A percentile compares a stretch with the other conserved stretches of the same genome.
phyloP scores from a whole-genome alignment of 495 filamentous ascomycete species.

The Neurospora africana region DNA sequence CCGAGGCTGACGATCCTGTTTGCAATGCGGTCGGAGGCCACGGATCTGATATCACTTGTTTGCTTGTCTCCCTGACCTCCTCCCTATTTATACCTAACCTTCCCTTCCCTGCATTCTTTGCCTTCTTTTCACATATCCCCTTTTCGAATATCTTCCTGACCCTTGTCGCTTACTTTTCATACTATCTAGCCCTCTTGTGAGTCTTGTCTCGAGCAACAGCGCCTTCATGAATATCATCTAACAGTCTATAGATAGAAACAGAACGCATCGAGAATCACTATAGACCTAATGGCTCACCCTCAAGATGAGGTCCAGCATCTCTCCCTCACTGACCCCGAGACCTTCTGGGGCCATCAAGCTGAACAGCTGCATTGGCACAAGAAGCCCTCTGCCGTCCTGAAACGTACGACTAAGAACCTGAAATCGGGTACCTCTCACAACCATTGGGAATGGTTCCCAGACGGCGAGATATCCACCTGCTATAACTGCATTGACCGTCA shows the following conservation, averaged over 20 bases:
- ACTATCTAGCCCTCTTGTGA: not conserved
- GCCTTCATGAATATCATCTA: not conserved
- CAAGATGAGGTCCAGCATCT: conserved; percentile 42
- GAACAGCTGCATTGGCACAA: conserved; percentile 70
- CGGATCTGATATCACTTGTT: not conserved
- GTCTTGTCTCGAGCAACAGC: not conserved
- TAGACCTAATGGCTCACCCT: conserved; percentile 20
- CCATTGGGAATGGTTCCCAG: conserved; percentile 78
- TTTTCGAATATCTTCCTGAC: not conserved
- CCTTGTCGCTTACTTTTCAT: not conserved
- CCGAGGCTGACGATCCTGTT: not conserved
- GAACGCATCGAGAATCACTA: not conserved
- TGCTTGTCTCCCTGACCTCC: not conserved
- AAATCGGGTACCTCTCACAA: conserved; percentile 29
- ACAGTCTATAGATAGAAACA: not conserved
- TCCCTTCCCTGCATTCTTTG: not conserved
- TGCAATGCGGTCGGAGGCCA: not conserved
- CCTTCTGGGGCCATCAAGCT: conserved; percentile 72
- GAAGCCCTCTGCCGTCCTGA: conserved; percentile 43
- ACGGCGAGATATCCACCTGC: conserved; percentile 77
- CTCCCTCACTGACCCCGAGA: conserved; percentile 51
- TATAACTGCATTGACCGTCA: conserved; percentile 90
- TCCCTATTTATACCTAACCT: not conserved
- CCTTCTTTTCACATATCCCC: not conserved
- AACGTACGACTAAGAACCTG: conserved; percentile 31